Evolutionary conservation across 192 early-diverging fungal genomes (phyloP).

Genomic region (Linnemannia zychae): DNA sequence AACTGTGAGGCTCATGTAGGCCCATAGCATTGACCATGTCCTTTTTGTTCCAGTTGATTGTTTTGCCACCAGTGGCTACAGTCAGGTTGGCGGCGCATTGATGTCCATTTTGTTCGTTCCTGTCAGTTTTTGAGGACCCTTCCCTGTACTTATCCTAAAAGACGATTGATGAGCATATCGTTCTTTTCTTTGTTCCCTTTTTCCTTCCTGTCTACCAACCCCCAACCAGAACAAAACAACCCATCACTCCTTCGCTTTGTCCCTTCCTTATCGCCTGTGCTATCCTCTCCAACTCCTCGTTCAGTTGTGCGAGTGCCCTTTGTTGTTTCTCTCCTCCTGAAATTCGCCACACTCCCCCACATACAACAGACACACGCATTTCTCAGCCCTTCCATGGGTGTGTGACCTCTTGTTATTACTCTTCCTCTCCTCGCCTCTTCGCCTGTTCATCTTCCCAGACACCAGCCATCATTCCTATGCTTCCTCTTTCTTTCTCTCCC

Average conservation of each 20-base stretch:
- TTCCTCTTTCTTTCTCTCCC: neutral
- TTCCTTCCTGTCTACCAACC: neutral
- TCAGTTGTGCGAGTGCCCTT: neutral
- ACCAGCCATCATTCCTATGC: neutral
- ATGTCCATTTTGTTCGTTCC: neutral
- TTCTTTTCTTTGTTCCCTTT: slow-evolving; percentile 10
- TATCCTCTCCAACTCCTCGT: neutral
- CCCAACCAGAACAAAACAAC: neutral
- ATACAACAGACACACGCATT: neutral
- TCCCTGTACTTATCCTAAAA: neutral
- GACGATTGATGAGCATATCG: neutral
- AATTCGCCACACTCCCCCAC: neutral
- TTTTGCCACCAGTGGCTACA: neutral
- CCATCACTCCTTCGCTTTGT: neutral
- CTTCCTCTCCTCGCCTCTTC: neutral
- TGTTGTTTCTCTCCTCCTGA: neutral
- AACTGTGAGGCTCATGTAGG: no score
- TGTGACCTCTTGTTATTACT: no score
- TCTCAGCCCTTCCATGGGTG: neutral
- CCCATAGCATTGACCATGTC: neutral
- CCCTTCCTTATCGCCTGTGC: neutral
- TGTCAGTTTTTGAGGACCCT: neutral
- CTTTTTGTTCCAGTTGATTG: neutral
- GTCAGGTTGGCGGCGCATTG: neutral
- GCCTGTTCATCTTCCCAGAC: neutral